phyloP scores from a whole-genome alignment of 73 alveolate species.

The Tetrahymena thermophila region DNA sequence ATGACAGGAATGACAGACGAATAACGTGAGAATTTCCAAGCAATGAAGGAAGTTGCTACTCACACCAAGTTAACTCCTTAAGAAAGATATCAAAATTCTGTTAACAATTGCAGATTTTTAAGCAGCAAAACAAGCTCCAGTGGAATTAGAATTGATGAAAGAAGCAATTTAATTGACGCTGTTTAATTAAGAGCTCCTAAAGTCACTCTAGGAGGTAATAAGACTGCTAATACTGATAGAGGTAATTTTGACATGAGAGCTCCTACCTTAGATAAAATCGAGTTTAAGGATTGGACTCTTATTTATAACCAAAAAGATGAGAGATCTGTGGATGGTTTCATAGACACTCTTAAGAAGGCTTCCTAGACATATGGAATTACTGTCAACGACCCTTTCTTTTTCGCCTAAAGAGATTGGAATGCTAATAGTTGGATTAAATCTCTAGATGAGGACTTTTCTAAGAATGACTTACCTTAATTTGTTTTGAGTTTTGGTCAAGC shows the following conservation, averaged over 20 bases:
- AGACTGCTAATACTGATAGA: background rate
- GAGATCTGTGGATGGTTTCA: background rate
- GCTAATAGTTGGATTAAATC: background rate
- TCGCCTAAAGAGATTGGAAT: background rate
- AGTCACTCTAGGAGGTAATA: background rate
- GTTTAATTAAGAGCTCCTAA: background rate
- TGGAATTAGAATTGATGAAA: slow-evolving; percentile 47
- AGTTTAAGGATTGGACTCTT: background rate
- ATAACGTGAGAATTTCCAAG: slow-evolving; percentile 64
- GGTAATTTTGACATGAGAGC: slow-evolving; percentile 5
- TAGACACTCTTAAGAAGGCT: too few relatives aligned
- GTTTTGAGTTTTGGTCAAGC: background rate
- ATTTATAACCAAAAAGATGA: background rate
- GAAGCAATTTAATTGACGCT: slow-evolving; percentile 31
- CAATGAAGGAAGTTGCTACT: slow-evolving; percentile 72
- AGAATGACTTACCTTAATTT: background rate
- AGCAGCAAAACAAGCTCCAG: slow-evolving; percentile 25
- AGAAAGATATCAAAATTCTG: slow-evolving; percentile 50
- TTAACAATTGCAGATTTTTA: slow-evolving; percentile 14
- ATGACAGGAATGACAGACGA: slow-evolving; percentile 91
- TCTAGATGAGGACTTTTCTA: background rate
- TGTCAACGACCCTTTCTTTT: background rate
- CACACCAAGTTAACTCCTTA: slow-evolving; percentile 56
- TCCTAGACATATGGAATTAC: background rate
- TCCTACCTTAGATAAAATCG: background rate